Evolutionary conservation across 441 rosid species (phyloP).

Genomic region (Syzygium malaccense): DNA sequence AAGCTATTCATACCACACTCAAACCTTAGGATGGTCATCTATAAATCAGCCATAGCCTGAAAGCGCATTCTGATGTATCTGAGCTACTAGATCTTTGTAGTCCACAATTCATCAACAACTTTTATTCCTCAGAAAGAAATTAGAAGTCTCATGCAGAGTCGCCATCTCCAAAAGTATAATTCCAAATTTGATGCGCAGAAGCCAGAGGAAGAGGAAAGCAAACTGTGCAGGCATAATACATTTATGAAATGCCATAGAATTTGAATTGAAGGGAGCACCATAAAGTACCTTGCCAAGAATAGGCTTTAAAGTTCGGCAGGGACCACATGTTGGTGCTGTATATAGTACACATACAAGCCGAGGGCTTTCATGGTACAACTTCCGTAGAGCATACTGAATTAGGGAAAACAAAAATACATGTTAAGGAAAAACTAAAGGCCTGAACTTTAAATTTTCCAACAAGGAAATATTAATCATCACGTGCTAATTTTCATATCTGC

Average conservation of each 20-base stretch:
- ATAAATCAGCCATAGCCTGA: neutral
- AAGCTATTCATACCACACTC: neutral
- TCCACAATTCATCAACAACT: neutral
- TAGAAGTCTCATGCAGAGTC: neutral
- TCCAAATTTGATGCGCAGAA: neutral
- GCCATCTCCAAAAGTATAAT: neutral
- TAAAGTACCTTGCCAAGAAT: slow-evolving; percentile 75
- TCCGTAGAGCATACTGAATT: slow-evolving; percentile 80
- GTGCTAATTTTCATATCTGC: neutral
- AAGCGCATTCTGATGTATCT: neutral
- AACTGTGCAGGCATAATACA: neutral
- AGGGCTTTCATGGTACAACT: slow-evolving; percentile 92
- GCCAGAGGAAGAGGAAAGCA: neutral
- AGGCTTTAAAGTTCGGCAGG: slow-evolving; percentile 96
- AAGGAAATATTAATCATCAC: neutral
- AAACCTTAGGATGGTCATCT: neutral
- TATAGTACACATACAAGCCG: slow-evolving; percentile 82
- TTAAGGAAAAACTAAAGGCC: neutral
- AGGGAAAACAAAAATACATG: neutral
- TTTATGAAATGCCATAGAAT: neutral
- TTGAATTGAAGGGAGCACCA: neutral
- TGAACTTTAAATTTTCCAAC: neutral
- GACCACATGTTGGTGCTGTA: slow-evolving; percentile 96
- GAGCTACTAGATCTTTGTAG: neutral
- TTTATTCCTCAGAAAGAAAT: neutral